Evolutionary conservation across 148 eudicot genomes (phyloP), one percentile per base, ranked within the genome.

Genomic region (Rhododendron mucronatum): DNA sequence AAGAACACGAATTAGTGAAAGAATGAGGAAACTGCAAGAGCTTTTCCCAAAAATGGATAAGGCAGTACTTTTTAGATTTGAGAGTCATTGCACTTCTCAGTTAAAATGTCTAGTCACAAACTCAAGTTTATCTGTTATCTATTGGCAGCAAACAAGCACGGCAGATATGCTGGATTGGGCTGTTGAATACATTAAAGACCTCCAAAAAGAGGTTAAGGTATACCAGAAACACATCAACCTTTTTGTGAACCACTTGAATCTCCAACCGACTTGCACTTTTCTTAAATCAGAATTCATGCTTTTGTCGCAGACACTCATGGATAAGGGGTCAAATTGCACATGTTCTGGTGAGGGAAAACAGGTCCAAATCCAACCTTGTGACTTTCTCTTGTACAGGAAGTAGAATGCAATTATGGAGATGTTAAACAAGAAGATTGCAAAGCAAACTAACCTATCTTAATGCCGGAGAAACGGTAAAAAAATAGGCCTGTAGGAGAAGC

Each of bases 131-230:
- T 53, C 28, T 45, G 48, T 76, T 59, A 53, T 26, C 51, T 51
- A 87, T 84, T 55, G 77, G 87, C 92, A 91, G 94, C 93, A 92
- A 89, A 88, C 91, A 80, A 92, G 87, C 85, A 92, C 91, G 81
- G 91, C 93, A 85, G 94, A 91, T 80, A 92, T 92, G 94, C 80
- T 92, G 65, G 94, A 91, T 86, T 71, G 91, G 91, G 91, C 93
- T 59, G 93, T 91, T 88, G 93, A 88, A 23, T 91, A 92, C 92
- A 92, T 92, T 76, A 92, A 91, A 89, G 92, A 92, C 85, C 88
- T 87, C 51, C 88, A 87, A 69, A 84, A 57, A 71, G 79, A 84
- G 33, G 83, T 83, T 9, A 69, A 87, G 88, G 88, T 87, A 84
- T 28, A 47, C 35, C 28, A 61, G 8, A 53, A 83, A 55, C 21